Evolutionary conservation across 495 filamentous ascomycete genomes (phyloP), one percentile per base, ranked within the genome.

Genomic region (Tuber indicum): DNA sequence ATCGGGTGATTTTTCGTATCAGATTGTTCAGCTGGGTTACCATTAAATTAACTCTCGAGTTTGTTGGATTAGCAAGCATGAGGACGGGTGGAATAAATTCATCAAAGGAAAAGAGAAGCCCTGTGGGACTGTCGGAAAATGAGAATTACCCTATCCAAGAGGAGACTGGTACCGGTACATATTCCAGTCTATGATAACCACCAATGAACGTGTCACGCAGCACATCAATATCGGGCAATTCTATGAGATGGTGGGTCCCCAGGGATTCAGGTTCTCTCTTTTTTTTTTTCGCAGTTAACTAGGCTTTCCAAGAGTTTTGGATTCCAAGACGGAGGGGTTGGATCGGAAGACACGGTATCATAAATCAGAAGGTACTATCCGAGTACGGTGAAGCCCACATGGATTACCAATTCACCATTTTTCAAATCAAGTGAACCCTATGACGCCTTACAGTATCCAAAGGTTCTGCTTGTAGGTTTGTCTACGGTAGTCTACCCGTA

Each of bases 341-440:
- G 72, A 75, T 79, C 66, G 47, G 44, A 52, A 78, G 75, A 71
- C 44, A 69, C 77, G 75, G 47, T 70, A 5, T 41, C 3, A 41
- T 41, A 75, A 75, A 72, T 45, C 78, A 70, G 75, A 47, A 58
- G 17, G 70, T 73, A 32, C 32, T 32, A 32, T 32, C 0, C 32
- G 32, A 32, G 32, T 32, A 36, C 58, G 1, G 26, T 36, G 58
- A 36, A 36, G 58, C 58, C 58, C 58, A 36, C 58, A 17, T 36
- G 14, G 58, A 36, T 66, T 66, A 36, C 58, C 14, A 66, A 36
- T 66, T 66, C 26, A 36, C 58, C 58, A 19, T 16, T 36, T 36
- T 16, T 36, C 26, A 17, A 36, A 66, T 66, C 58, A 36, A 66
- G 16, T 66, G 58, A 36, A 26, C 14, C 26, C 26, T 32, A 66